phyloP scores from a whole-genome alignment of 2,329 filamentous ascomycete genomes.

The Bipolaris cookei region DNA sequence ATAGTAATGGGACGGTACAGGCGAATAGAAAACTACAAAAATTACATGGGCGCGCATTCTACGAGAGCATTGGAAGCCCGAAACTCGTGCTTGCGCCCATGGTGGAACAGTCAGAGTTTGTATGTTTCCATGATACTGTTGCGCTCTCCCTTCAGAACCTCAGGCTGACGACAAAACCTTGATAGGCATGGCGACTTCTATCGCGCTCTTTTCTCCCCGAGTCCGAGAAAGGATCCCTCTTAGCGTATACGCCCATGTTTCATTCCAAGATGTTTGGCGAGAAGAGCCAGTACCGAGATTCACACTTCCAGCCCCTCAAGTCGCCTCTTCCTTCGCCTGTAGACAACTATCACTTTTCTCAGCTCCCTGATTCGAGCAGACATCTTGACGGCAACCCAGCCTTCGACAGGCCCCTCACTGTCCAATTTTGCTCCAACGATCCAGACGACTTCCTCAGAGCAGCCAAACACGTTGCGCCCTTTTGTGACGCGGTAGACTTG shows the following conservation, averaged over 20 bases:
- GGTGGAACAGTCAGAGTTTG: slow-evolving; percentile 98
- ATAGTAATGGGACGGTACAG: slow-evolving; percentile 18
- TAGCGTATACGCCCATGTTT: slow-evolving; percentile 95
- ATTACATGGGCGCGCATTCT: slow-evolving; percentile 85
- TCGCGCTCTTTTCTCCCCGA: slow-evolving; percentile 85
- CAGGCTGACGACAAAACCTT: slow-evolving; percentile 14
- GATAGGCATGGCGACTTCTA: slow-evolving; percentile 94
- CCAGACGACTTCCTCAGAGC: slow-evolving; percentile 79
- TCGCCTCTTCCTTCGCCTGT: slow-evolving; percentile 43
- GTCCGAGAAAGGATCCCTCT: slow-evolving; percentile 63
- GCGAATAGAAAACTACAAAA: slow-evolving; percentile 55
- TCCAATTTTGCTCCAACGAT: slow-evolving; percentile 95
- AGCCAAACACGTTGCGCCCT: slow-evolving; percentile 77
- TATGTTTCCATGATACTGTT: slow-evolving; percentile 56
- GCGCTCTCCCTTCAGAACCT: not conserved
- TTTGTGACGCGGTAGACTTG: slow-evolving; percentile 93
- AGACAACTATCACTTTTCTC: slow-evolving; percentile 45
- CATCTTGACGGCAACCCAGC: slow-evolving; percentile 82
- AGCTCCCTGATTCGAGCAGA: slow-evolving; percentile 34
- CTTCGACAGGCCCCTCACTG: slow-evolving; percentile 87
- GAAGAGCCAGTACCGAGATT: slow-evolving; percentile 73
- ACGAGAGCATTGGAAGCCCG: slow-evolving; percentile 90
- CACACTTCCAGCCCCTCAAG: slow-evolving; percentile 77
- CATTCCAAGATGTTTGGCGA: slow-evolving; percentile 89
- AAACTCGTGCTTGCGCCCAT: slow-evolving; percentile 93